A percentile compares a stretch with the other conserved stretches of the same genome.
phyloP scores from a whole-genome alignment of 352 stramenopile genomes.

The Phytophthora litchii region DNA sequence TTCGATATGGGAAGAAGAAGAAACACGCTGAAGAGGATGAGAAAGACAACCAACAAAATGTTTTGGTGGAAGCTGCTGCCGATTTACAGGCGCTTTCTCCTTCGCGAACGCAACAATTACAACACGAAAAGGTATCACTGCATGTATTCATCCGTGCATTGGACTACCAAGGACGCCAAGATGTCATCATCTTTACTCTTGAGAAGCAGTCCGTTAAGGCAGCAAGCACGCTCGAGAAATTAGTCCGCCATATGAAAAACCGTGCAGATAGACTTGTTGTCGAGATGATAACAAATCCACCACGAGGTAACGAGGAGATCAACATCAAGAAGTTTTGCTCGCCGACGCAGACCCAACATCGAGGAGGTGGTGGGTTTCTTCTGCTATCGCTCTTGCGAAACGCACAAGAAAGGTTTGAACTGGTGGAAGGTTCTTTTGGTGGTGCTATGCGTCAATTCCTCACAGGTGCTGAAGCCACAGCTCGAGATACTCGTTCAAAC shows the following conservation, averaged over 20 bases:
- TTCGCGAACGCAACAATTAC: slow-evolving; percentile 25
- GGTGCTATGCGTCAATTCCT: slow-evolving; percentile 55
- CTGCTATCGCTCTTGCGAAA: slow-evolving; percentile 36
- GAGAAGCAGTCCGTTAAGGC: slow-evolving; percentile 26
- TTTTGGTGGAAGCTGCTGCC: slow-evolving; percentile 5
- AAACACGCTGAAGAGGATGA: slow-evolving; percentile 23
- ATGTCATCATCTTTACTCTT: slow-evolving; percentile 27
- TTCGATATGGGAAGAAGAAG: slow-evolving; percentile 36
- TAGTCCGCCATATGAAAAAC: slow-evolving; percentile 24
- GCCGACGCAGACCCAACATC: slow-evolving; percentile 11
- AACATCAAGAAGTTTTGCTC: slow-evolving; percentile 44
- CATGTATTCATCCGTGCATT: slow-evolving; percentile 42
- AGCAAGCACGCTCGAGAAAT: slow-evolving; percentile 22
- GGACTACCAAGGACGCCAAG: slow-evolving; percentile 22
- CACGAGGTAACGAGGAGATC: slow-evolving; percentile 60
- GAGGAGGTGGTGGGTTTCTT: slow-evolving; percentile 55
- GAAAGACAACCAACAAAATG: slow-evolving; percentile 11
- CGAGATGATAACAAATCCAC: slow-evolving; percentile 21
- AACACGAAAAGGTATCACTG: slow-evolving; percentile 25
- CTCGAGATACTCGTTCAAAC: slow-evolving; percentile 10
- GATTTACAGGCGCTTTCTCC: slow-evolving; percentile 28
- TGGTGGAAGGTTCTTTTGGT: slow-evolving; percentile 40
- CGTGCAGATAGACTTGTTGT: slow-evolving; percentile 15
- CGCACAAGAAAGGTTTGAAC: slow-evolving; percentile 31
- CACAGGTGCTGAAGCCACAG: slow-evolving; percentile 46